Percentiles rank a stretch among this genome's conserved stretches.
Evolutionary conservation across 1,284 basidiomycete genomes (phyloP).

Genomic region (Omphalotus olearius): DNA sequence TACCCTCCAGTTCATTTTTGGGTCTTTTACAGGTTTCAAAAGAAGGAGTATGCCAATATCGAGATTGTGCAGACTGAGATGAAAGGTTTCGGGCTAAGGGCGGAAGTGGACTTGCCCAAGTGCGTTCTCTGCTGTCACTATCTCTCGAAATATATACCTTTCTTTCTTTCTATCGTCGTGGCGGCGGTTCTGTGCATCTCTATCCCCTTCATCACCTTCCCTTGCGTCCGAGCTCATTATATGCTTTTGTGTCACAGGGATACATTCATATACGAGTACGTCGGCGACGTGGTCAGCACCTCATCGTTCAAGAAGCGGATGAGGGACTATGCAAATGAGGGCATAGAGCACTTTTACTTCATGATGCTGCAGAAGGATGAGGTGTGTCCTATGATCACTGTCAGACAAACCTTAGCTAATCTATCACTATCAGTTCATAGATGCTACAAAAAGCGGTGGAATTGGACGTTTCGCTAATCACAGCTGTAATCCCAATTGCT

Average conservation of each 20-base stretch:
- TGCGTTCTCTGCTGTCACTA: slow-evolving; percentile 37
- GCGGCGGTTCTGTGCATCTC: no score
- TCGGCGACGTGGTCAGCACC: slow-evolving; percentile 93
- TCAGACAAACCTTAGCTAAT: neutral
- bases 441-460: slow-evolving; percentile 96
- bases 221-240: neutral
- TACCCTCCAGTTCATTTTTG: neutral
- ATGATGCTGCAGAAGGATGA: slow-evolving; percentile 99
- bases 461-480: slow-evolving; percentile 98
- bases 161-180: no score
- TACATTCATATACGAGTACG: slow-evolving; percentile 94
- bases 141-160: neutral
- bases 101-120: slow-evolving; percentile 68
- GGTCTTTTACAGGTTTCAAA: slow-evolving; percentile 68
- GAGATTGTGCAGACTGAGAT: slow-evolving; percentile 92
- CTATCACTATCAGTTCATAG: slow-evolving; percentile 71
- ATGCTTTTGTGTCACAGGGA: slow-evolving; percentile 52
- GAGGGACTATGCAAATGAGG: slow-evolving; percentile 90
- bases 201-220: no score
- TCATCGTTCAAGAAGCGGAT: slow-evolving; percentile 89
- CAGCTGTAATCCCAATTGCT: slow-evolving; percentile 97
- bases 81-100: slow-evolving; percentile 93
- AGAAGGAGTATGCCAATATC: slow-evolving; percentile 80
- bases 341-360: slow-evolving; percentile 97
- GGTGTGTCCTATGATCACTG: slow-evolving; percentile 40